These are phyloP conservation scores for Serendipita sp. DNA, from an alignment of 768 basidiomycete species.

Conservation along the genomic window DNA sequence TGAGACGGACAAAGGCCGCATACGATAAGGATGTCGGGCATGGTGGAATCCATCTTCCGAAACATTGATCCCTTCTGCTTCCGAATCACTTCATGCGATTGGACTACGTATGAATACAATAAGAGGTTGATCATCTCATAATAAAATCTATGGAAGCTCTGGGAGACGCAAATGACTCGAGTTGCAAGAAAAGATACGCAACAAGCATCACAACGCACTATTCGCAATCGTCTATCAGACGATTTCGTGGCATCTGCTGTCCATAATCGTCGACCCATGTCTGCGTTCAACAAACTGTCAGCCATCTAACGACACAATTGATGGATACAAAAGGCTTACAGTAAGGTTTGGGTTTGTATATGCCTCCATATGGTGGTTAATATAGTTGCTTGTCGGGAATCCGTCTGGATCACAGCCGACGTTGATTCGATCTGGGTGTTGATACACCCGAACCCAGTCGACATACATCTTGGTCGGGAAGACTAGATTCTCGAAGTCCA, in stretches of 20 bases:
- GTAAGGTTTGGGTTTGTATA: slow-evolving; percentile 64
- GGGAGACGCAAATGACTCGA: background rate
- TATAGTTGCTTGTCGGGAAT: slow-evolving; percentile 71
- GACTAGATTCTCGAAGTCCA: slow-evolving; percentile 51
- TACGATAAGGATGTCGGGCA: too few relatives aligned
- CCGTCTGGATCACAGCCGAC: slow-evolving; percentile 70
- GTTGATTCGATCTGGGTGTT: slow-evolving; percentile 48
- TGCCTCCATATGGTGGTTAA: slow-evolving; percentile 52
- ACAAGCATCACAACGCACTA: background rate
- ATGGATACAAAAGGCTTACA: background rate
- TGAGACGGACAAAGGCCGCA: too few relatives aligned
- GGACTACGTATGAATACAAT: too few relatives aligned
- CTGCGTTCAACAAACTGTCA: background rate
- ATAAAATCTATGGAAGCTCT: too few relatives aligned
- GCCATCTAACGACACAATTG: background rate
- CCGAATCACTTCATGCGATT: too few relatives aligned
- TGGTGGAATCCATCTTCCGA: too few relatives aligned
- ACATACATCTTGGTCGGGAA: slow-evolving; percentile 66
- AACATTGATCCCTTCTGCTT: too few relatives aligned
- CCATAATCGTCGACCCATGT: slow-evolving; percentile 2
- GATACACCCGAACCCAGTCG: slow-evolving; percentile 87
- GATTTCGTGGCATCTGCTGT: background rate
- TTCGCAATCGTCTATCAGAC: background rate
- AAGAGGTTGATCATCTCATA: too few relatives aligned
- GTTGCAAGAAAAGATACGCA: background rate